These are phyloP conservation scores for Trichoderma afroharzianum DNA, from an alignment of 2,329 filamentous ascomycete species.

Conservation along the genomic window DNA sequence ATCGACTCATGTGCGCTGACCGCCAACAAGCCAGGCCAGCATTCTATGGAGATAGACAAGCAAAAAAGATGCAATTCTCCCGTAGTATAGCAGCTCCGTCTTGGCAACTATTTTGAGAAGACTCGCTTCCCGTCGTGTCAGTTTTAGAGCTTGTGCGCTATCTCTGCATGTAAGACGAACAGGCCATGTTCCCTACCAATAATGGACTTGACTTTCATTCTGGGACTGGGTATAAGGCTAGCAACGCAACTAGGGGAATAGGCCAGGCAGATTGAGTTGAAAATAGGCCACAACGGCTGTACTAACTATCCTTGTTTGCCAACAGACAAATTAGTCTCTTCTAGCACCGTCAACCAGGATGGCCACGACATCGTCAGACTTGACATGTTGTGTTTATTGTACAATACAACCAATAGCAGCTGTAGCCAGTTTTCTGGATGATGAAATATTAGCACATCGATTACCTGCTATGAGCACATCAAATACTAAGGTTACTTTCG, in stretches of 20 bases:
- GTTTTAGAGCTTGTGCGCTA: background rate
- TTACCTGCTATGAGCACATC: background rate
- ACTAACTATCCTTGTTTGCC: background rate
- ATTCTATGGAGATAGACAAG: background rate
- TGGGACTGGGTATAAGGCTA: background rate
- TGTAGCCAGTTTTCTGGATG: background rate
- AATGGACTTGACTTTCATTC: background rate
- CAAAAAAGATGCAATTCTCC: background rate
- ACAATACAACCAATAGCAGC: background rate
- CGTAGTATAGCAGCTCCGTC: background rate
- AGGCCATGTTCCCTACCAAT: background rate
- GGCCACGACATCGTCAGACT: background rate
- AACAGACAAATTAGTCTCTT: background rate
- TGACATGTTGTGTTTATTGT: background rate
- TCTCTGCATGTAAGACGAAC: background rate
- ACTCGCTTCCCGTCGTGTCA: background rate
- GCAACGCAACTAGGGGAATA: background rate
- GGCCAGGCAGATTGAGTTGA: background rate
- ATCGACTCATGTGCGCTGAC: background rate
- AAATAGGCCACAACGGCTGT: background rate
- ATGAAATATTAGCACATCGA: background rate
- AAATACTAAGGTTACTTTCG: background rate
- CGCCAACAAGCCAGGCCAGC: background rate
- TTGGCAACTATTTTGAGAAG: background rate
- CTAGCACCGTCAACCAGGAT: background rate